Evolutionary conservation across 108 stramenopile genomes (phyloP).

Genomic region (Cafeteria roenbergensis): DNA sequence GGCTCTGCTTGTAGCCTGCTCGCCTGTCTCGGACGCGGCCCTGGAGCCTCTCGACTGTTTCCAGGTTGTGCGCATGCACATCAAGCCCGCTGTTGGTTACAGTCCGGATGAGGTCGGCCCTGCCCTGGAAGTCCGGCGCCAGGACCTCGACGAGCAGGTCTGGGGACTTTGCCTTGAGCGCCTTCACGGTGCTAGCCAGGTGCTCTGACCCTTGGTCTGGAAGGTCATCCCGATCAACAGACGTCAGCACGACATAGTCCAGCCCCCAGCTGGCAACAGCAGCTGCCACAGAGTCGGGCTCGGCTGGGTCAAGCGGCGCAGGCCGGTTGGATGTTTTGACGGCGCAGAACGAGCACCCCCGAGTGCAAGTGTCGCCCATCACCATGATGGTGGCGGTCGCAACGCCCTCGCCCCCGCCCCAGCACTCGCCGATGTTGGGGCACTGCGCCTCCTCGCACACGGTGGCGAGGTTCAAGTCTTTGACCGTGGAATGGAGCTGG

Average conservation of each 20-base stretch:
- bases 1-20: slow-evolving; percentile 77
- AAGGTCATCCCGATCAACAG: slow-evolving; percentile 87
- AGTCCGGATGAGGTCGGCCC: slow-evolving; percentile 48
- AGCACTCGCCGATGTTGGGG: slow-evolving; percentile 98
- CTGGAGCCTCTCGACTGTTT: slow-evolving; percentile 85
- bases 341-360: slow-evolving; percentile 93
- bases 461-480: slow-evolving; percentile 64
- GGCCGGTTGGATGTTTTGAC: slow-evolving; percentile 78
- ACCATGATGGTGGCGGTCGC: slow-evolving; percentile 98
- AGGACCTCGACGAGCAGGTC: slow-evolving; percentile 83
- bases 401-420: slow-evolving; percentile 60
- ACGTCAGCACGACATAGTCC: slow-evolving; percentile 90
- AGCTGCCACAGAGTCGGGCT: slow-evolving; percentile 82
- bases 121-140: slow-evolving; percentile 86
- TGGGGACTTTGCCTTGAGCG: slow-evolving; percentile 73
- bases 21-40: slow-evolving; percentile 71
- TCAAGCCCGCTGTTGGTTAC: slow-evolving; percentile 84
- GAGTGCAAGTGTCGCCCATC: slow-evolving; percentile 91
- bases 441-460: slow-evolving; percentile 97
- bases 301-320: slow-evolving; percentile 80
- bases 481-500: slow-evolving; percentile 29
- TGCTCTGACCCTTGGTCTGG: slow-evolving; percentile 81
- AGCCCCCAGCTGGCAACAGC: slow-evolving; percentile 87
- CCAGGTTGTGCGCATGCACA: slow-evolving; percentile 97
- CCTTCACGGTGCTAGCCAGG: slow-evolving; percentile 77